Percentiles rank a stretch among this genome's conserved stretches.
phyloP scores from a whole-genome alignment of 169 alveolate genomes.

The Plasmodium falciparum region DNA sequence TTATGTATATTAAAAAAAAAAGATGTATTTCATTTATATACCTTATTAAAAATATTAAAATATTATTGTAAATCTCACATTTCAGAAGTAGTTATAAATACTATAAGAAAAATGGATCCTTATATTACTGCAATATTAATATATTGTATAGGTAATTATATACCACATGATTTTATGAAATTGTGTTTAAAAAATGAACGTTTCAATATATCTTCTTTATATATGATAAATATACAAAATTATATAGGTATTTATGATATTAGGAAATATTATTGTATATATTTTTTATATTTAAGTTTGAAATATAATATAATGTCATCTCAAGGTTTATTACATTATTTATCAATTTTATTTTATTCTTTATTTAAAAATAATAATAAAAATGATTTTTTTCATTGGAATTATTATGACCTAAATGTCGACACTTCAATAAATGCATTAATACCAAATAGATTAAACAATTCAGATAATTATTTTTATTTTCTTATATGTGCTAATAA shows the following conservation, averaged over 20 bases:
- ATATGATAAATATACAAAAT: slow-evolving; percentile 71
- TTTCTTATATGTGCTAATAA: slow-evolving; percentile 24
- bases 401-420: slow-evolving; percentile 42
- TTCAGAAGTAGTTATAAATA: slow-evolving; percentile 61
- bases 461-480: slow-evolving; percentile 30
- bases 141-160: slow-evolving; percentile 59
- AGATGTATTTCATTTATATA: slow-evolving; percentile 47
- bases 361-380: slow-evolving; percentile 28
- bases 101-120: slow-evolving; percentile 74
- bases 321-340: slow-evolving; percentile 21
- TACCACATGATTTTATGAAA: slow-evolving; percentile 70
- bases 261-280: slow-evolving; percentile 76
- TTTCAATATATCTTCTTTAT: slow-evolving; percentile 56
- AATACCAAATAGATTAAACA: background rate
- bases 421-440: background rate
- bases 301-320: slow-evolving; percentile 60
- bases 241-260: slow-evolving; percentile 73
- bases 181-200: slow-evolving; percentile 25
- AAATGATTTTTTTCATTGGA: slow-evolving; percentile 31
- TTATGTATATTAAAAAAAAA: slow-evolving; percentile 54
- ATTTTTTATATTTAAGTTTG: slow-evolving; percentile 56
- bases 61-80: slow-evolving; percentile 39
- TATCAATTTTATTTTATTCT: slow-evolving; percentile 46
- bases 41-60: slow-evolving; percentile 48
- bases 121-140: slow-evolving; percentile 71